phyloP scores from a whole-genome alignment of 2,329 filamentous ascomycete genomes.

The Exophiala viscosa region DNA sequence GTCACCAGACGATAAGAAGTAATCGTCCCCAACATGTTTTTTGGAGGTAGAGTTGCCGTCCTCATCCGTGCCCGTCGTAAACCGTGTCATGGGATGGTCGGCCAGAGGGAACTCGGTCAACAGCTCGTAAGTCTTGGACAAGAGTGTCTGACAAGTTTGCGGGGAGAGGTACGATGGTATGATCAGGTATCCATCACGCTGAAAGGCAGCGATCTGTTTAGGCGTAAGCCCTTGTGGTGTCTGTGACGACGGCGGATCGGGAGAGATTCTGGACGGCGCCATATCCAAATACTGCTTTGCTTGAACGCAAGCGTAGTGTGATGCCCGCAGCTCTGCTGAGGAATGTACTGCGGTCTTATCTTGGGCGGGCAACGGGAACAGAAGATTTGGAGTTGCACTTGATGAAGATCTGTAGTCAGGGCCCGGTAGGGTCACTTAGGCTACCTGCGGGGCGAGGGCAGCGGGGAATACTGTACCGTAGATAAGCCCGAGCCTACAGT shows the following conservation, averaged over 20 bases:
- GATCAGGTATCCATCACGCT: constrained; percentile 83
- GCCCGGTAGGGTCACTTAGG: no score
- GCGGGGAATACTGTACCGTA: no score
- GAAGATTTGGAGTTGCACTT: background rate
- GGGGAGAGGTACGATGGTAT: constrained; percentile 67
- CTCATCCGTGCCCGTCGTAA: constrained; percentile 75
- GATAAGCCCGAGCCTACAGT: no score
- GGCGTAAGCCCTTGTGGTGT: constrained; percentile 21
- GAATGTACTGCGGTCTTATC: constrained; percentile 29
- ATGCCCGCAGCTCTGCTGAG: background rate
- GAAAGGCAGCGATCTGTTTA: constrained; percentile 41
- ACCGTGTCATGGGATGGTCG: constrained; percentile 87
- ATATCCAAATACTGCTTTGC: background rate
- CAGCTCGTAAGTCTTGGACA: constrained; percentile 70
- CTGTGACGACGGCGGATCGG: constrained; percentile 13
- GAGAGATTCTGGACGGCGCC: constrained; percentile 22
- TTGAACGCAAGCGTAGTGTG: no score
- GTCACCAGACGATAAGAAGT: constrained; percentile 86
- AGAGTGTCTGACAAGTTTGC: constrained; percentile 50
- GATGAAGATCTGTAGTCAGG: no score
- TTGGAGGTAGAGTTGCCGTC: constrained; percentile 39
- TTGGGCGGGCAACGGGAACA: background rate
- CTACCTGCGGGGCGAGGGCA: no score
- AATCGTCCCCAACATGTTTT: constrained; percentile 85
- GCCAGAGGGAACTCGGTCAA: constrained; percentile 73